Conservation (phyloP, 1,284 basidiomycete species). For the Abortiporus biennis region DNA sequence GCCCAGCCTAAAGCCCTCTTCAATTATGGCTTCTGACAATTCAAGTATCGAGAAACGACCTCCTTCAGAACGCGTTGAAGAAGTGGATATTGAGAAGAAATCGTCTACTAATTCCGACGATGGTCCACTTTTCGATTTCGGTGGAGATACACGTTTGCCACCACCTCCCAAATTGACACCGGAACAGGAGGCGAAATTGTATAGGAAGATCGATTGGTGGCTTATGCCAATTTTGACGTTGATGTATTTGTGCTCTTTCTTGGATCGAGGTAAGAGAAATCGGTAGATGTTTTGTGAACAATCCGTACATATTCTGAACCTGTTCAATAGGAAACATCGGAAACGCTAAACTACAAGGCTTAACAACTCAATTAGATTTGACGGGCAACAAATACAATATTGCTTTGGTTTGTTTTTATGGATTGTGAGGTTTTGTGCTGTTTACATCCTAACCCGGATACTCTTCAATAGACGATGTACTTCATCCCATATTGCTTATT, state of each 20-base stretch:
- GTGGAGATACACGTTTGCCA: constrained; percentile 27
- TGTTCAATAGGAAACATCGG: constrained; percentile 30
- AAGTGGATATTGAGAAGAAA: too few species aligned
- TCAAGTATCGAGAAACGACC: too few species aligned
- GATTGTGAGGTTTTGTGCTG: too few species aligned
- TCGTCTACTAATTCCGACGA: too few species aligned
- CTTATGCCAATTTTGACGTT: constrained; percentile 60
- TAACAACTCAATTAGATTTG: constrained; percentile 45
- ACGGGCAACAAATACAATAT: constrained; percentile 60
- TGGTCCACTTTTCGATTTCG: constrained; percentile 3
- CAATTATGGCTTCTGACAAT: too few species aligned
- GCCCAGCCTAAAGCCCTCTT: too few species aligned
- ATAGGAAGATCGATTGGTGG: constrained; percentile 57
- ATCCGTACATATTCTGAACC: not conserved
- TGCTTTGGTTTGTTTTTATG: constrained; percentile 48
- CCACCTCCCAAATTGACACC: constrained; percentile 40
- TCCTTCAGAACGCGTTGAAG: too few species aligned
- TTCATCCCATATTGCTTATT: constrained; percentile 62
- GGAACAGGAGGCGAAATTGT: constrained; percentile 51
- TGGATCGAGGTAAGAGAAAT: constrained; percentile 48
- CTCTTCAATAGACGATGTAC: constrained; percentile 50
- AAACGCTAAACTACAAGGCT: constrained; percentile 61
- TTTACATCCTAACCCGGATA: not conserved
- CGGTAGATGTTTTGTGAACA: constrained; percentile 5
- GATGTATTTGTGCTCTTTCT: constrained; percentile 61